Conservation (phyloP, 2,329 filamentous ascomycete species). For the Fusarium gaditjirri region DNA sequence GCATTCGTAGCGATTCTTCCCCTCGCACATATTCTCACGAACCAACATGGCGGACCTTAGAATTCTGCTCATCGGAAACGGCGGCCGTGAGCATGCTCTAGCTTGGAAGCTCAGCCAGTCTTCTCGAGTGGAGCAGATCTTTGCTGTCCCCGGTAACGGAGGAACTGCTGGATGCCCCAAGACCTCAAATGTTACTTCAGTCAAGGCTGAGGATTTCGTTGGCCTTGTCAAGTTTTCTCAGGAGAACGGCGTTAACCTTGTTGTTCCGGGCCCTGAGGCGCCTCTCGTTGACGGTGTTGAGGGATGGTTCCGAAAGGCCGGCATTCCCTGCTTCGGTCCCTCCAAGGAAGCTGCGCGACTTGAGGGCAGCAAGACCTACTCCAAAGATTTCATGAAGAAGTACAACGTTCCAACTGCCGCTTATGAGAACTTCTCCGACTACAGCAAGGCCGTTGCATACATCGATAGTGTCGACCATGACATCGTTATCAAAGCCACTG, state of each 20-base stretch:
- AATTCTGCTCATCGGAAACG: constrained; percentile 90
- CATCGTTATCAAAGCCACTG: constrained; percentile 93
- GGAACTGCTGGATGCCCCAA: constrained; percentile 80
- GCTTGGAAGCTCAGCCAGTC: constrained; percentile 95
- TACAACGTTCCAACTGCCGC: constrained; percentile 90
- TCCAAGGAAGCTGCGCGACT: constrained; percentile 85
- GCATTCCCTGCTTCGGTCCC: constrained; percentile 87
- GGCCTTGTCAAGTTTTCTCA: constrained; percentile 80
- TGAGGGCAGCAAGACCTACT: constrained; percentile 97
- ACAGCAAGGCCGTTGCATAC: constrained; percentile 77
- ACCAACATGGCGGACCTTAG: constrained; percentile 59
- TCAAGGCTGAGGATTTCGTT: constrained; percentile 81
- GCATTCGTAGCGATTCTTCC: constrained; percentile 19
- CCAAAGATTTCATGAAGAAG: constrained; percentile 96
- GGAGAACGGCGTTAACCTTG: constrained; percentile 79
- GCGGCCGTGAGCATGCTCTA: constrained; percentile 92
- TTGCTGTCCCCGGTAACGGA: constrained; percentile 82
- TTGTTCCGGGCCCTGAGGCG: constrained; percentile 90
- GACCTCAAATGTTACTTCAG: constrained; percentile 74
- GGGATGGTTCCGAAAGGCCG: constrained; percentile 78
- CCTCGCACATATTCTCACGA: constrained; percentile 17
- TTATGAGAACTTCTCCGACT: constrained; percentile 89
- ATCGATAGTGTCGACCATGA: constrained; percentile 76
- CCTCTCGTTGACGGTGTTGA: constrained; percentile 94
- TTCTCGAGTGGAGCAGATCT: constrained; percentile 78